These are phyloP conservation scores for Acacia concinna DNA, from an alignment of 331 rosid genomes.

Conservation along the genomic window DNA sequence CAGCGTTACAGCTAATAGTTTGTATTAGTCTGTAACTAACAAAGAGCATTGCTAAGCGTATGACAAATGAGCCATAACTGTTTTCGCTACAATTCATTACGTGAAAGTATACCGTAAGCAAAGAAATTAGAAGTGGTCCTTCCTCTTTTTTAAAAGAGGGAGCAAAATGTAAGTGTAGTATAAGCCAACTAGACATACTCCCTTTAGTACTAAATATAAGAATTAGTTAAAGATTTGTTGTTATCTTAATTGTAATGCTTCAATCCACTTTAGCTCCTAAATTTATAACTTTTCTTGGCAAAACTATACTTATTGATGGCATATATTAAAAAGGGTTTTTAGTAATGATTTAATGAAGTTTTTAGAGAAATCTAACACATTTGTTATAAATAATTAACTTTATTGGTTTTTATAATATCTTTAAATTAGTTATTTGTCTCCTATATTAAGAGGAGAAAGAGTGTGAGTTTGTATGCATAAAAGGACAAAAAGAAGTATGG, in stretches of 20 bases:
- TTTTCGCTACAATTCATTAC: background rate
- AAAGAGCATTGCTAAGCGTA: background rate
- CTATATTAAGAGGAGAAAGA: background rate
- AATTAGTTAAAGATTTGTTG: no score
- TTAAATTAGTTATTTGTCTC: background rate
- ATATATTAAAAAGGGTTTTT: no score
- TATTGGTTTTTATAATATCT: no score
- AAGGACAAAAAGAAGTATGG: background rate
- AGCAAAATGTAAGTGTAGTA: background rate
- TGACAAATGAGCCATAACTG: background rate
- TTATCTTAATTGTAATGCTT: no score
- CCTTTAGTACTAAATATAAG: no score
- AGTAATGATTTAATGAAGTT: background rate
- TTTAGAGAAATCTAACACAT: background rate
- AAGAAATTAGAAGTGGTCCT: background rate
- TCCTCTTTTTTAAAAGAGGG: no score
- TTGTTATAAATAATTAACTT: no score
- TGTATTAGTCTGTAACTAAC: conserved; percentile 3
- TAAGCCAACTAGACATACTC: background rate
- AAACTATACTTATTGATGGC: no score
- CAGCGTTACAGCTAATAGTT: background rate
- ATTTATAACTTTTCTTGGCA: no score
- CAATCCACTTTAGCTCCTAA: no score
- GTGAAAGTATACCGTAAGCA: background rate
- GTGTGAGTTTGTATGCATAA: background rate